A percentile compares a stretch with the other conserved stretches of the same genome.
Conservation (phyloP, 164 flowering plant species). For the Pachysandra terminalis region DNA sequence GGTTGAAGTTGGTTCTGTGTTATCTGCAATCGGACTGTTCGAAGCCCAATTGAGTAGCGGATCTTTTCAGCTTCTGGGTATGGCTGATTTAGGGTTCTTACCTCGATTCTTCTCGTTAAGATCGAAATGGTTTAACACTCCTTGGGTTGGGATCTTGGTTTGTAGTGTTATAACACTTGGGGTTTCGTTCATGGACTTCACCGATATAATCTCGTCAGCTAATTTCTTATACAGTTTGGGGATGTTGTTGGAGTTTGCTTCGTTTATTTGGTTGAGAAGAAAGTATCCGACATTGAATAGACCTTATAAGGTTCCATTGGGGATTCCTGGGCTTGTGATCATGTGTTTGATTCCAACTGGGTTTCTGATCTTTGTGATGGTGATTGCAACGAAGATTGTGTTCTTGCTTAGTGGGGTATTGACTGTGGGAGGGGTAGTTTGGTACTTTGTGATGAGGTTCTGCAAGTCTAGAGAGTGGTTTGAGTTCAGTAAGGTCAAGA, state of each 20-base stretch:
- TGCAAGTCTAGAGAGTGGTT: slow-evolving; percentile 32
- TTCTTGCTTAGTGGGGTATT: slow-evolving; percentile 30
- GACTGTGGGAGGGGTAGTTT: slow-evolving; percentile 28
- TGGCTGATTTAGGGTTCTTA: slow-evolving; percentile 51
- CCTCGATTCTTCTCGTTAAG: slow-evolving; percentile 31
- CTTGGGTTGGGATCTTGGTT: slow-evolving; percentile 48
- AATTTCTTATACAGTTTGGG: slow-evolving; percentile 63
- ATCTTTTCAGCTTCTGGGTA: slow-evolving; percentile 50
- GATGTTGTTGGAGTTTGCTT: slow-evolving; percentile 61
- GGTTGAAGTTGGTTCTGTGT: slow-evolving; percentile 45
- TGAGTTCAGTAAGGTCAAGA: slow-evolving; percentile 17
- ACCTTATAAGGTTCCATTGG: slow-evolving; percentile 46
- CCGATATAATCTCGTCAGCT: slow-evolving; percentile 44
- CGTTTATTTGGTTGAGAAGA: slow-evolving; percentile 52
- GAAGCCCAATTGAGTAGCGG: slow-evolving; percentile 65
- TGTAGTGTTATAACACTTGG: slow-evolving; percentile 36
- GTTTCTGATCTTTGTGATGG: slow-evolving; percentile 49
- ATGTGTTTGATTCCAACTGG: slow-evolving; percentile 60
- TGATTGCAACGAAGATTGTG: slow-evolving; percentile 34
- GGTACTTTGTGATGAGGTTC: slow-evolving; percentile 29
- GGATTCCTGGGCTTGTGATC: slow-evolving; percentile 26
- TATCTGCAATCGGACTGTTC: slow-evolving; percentile 51
- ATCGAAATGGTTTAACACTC: slow-evolving; percentile 53
- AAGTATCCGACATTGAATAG: slow-evolving; percentile 37
- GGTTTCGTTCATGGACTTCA: slow-evolving; percentile 42